phyloP scores from a whole-genome alignment of 148 eudicot species.

The Amaranthus cruentus region DNA sequence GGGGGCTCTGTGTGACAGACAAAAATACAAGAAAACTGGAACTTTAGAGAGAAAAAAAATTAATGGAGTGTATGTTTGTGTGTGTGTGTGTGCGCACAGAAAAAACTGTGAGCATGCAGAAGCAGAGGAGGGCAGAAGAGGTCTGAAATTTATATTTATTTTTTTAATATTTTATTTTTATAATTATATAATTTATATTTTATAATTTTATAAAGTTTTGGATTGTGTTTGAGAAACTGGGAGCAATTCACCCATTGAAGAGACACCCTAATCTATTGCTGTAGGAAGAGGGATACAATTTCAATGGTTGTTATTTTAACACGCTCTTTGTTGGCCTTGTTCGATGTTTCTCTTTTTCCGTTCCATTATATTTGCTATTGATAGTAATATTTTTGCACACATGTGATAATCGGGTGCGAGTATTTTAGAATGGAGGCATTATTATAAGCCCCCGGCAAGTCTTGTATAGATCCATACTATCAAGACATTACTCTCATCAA shows the following conservation, averaged over 20 bases:
- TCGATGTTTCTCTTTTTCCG: too few relatives aligned
- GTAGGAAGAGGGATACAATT: conserved; percentile 25
- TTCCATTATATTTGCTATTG: neutral
- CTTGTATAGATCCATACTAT: too few relatives aligned
- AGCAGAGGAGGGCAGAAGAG: conserved; percentile 17
- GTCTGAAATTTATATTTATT: neutral
- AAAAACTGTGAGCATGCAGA: conserved; percentile 21
- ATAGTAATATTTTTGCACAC: too few relatives aligned
- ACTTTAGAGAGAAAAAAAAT: conserved; percentile 13
- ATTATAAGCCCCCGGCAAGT: too few relatives aligned
- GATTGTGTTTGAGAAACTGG: conserved; percentile 31
- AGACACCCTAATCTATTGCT: conserved; percentile 32
- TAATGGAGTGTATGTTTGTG: neutral
- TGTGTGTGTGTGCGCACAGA: neutral
- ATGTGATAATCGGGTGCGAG: too few relatives aligned
- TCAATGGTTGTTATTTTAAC: conserved; percentile 12
- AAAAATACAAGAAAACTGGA: conserved; percentile 25
- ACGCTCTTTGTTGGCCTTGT: conserved; percentile 13
- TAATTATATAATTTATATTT: too few relatives aligned
- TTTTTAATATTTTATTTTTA: too few relatives aligned
- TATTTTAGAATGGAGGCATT: too few relatives aligned
- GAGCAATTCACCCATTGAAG: conserved; percentile 31
- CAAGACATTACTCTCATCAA: too few relatives aligned
- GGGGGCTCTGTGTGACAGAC: conserved; percentile 12
- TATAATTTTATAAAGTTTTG: too few relatives aligned